Conservation (phyloP, 2,329 filamentous ascomycete genomes). For the Knufia petricola region DNA sequence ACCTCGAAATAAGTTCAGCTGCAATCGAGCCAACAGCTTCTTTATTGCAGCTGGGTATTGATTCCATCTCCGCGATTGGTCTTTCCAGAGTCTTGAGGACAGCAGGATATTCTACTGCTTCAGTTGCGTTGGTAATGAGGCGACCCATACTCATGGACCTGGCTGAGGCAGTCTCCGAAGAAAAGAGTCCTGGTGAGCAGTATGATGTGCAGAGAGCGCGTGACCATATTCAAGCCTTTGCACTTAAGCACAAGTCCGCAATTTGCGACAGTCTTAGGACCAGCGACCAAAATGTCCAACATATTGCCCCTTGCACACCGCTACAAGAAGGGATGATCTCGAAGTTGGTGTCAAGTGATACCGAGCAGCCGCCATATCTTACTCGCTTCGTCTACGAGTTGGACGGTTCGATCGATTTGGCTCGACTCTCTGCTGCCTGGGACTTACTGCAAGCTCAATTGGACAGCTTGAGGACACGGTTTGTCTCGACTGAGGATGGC, state of each 20-base stretch:
- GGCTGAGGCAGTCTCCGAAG: conserved; percentile 29
- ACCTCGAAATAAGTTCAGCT: conserved; percentile 38
- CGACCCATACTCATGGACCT: conserved; percentile 46
- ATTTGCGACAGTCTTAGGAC: conserved; percentile 47
- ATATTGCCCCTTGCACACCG: conserved; percentile 71
- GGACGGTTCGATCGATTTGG: conserved; percentile 33
- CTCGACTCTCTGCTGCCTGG: conserved; percentile 51
- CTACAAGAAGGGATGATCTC: conserved; percentile 81
- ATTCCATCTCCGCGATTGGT: conserved; percentile 73
- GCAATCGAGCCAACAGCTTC: conserved; percentile 50
- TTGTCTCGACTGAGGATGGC: conserved; percentile 64
- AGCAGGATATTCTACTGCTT: conserved; percentile 50
- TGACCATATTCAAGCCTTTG: conserved; percentile 55
- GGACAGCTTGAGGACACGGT: conserved; percentile 62
- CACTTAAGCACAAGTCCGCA: conserved; percentile 48
- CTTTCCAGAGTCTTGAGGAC: conserved; percentile 56
- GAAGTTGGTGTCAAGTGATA: conserved; percentile 49
- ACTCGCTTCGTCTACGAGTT: conserved; percentile 61
- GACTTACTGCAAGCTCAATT: conserved; percentile 40
- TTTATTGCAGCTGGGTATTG: conserved; percentile 77
- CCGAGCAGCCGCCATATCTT: conserved; percentile 57
- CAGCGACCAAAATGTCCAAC: conserved; percentile 50
- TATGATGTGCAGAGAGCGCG: conserved; percentile 37
- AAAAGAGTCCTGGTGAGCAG: conserved; percentile 19
- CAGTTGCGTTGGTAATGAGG: conserved; percentile 58